Evolutionary conservation across 2,329 filamentous ascomycete genomes (phyloP), one percentile per base, ranked within the genome.

Genomic region (Zasmidium angulare): DNA sequence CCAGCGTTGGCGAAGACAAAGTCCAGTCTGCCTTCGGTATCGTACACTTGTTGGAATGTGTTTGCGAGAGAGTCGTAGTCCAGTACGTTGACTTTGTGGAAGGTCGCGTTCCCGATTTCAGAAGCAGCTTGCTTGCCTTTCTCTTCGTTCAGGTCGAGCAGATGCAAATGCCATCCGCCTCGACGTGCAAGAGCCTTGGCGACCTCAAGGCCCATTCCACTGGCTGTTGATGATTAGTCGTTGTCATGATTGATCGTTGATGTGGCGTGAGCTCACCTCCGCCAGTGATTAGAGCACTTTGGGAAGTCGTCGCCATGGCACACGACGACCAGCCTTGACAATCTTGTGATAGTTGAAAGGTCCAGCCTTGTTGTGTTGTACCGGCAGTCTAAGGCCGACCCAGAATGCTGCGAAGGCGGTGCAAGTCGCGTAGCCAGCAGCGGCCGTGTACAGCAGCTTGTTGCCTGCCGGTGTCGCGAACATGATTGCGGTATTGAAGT

Each of bases 1-100:
- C 85, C 84, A 0, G 85, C 84, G 63, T 86, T 86, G 53, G 77
- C 78, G 57, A 80, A 79, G 46, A 79, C 78, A 60, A 78, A 79
- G 68, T 81, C 79, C 17, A 82, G 49, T 14, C 71, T 69, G 10
- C 71, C 66, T 2, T 66, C 59, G 3, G 46, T 47, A 46, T 69
- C 61, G 68, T 76, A 80, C 9, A 74, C 67, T 17, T 61, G 62
- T 49, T 79, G 71, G 56, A 80, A 81, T 2, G 70, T 69, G 3
- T 64, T 63, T 4, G 68, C 64, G 2, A 78, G 55, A 23, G 70
- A 60, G 1, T 62, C 43, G 66, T 79, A 79, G 55, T 74, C 61
- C 20, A 69, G 72, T 4, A 78, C 72, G 54, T 79, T 72, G 46
- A 68, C 70, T 62, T 75, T 64, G 66, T 79, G 71, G 66, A 78